Evolutionary conservation across 306 rosid genomes (phyloP).

Genomic region (Fagus crenata): DNA sequence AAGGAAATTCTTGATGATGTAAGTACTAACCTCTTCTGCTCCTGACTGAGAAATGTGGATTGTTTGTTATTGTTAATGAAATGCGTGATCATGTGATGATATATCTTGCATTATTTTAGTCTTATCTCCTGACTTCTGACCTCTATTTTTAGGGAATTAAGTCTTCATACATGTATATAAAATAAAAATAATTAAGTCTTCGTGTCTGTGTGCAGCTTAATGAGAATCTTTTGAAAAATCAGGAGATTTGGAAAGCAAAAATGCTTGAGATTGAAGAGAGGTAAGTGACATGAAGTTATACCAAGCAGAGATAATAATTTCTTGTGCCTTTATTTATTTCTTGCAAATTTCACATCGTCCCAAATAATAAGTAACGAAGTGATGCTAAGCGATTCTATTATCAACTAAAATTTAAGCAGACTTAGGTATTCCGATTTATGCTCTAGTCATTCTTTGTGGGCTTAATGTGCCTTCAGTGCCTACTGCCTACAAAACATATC

Average conservation of each 20-base stretch:
- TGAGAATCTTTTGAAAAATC: conserved; percentile 78
- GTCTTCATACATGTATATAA: no score
- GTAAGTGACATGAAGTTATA: conserved; percentile 28
- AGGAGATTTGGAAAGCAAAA: conserved; percentile 79
- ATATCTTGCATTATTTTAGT: conserved; percentile 6
- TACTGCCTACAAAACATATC: background rate
- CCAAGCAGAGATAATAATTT: background rate
- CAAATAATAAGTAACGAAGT: background rate
- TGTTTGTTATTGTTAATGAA: background rate
- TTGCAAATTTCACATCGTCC: background rate
- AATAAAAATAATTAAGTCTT: conserved; percentile 2
- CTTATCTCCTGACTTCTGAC: conserved; percentile 8
- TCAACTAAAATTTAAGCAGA: background rate
- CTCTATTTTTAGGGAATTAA: background rate
- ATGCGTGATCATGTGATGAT: conserved; percentile 3
- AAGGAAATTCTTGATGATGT: conserved; percentile 84
- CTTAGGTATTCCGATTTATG: background rate
- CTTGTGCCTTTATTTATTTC: conserved; percentile 9
- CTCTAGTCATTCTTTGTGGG: background rate
- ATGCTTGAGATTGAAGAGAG: conserved; percentile 69
- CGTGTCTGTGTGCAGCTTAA: conserved; percentile 64
- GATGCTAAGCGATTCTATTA: background rate
- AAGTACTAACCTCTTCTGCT: conserved; percentile 29
- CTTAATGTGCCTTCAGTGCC: background rate
- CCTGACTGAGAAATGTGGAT: conserved; percentile 4